Evolutionary conservation across 163 green algal species (phyloP).

Genomic region (Volvox carteri): DNA sequence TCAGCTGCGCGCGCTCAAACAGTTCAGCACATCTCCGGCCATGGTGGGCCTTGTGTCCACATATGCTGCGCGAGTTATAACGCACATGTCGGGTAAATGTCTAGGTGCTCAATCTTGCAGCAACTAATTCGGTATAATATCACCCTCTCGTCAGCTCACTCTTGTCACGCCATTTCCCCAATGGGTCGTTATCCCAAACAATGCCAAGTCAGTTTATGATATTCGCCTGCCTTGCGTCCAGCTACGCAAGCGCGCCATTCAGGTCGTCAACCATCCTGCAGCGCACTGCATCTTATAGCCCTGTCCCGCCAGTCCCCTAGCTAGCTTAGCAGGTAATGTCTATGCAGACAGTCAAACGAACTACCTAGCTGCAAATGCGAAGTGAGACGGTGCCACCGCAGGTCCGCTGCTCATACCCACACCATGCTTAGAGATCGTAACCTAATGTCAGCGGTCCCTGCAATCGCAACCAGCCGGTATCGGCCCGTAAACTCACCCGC

Average conservation of each 20-base stretch:
- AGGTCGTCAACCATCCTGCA: slow-evolving; percentile 13
- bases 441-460: slow-evolving; percentile 9
- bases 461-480: slow-evolving; percentile 2
- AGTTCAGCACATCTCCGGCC: background rate
- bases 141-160: background rate
- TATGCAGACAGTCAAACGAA: background rate
- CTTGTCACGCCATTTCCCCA: background rate
- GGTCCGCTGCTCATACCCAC: background rate
- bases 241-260: background rate
- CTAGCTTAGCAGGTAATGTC: background rate
- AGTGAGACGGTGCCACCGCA: background rate
- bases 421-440: background rate
- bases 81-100: background rate
- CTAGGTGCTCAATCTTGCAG: background rate
- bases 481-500: background rate
- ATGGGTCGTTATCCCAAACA: background rate
- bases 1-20: background rate
- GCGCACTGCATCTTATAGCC: background rate
- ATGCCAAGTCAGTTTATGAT: background rate
- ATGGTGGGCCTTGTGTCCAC: too few relatives aligned
- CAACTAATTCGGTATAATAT: background rate
- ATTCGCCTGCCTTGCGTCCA: background rate
- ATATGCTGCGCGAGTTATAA: too few relatives aligned
- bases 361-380: background rate
- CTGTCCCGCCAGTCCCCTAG: background rate